These are phyloP conservation scores for Eutrema salsugineum DNA, from an alignment of 441 rosid genomes.

Conservation along the genomic window DNA sequence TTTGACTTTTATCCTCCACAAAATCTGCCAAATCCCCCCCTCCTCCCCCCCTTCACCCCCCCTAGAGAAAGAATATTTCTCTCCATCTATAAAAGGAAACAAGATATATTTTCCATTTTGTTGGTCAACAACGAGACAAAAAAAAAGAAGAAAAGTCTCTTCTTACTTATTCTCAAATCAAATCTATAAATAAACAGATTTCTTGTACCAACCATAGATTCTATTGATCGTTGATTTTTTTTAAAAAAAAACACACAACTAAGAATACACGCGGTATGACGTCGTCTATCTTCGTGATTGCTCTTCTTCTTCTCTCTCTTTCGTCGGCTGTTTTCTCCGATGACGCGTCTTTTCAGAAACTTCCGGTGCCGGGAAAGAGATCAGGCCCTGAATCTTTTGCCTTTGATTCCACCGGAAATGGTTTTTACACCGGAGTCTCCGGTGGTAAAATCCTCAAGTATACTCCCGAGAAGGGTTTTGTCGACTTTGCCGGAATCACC, in stretches of 20 bases:
- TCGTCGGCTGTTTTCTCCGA: conserved; percentile 22
- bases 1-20: not conserved
- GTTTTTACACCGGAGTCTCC: conserved; percentile 33
- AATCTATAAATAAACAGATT: not conserved
- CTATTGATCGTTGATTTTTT: not conserved
- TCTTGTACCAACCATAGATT: not conserved
- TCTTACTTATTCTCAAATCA: not conserved
- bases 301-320: conserved; percentile 27
- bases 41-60: too few species aligned
- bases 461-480: conserved; percentile 18
- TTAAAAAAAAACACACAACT: not conserved
- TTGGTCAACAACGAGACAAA: not conserved
- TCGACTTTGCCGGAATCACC: conserved; percentile 22
- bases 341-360: conserved; percentile 16
- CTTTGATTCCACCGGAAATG: conserved; percentile 18
- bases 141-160: not conserved
- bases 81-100: not conserved
- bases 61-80: not conserved
- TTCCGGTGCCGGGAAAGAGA: conserved; percentile 15
- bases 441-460: conserved; percentile 36
- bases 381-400: conserved; percentile 35
- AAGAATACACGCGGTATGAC: not conserved
- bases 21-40: conserved; percentile 2
- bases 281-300: conserved; percentile 10
- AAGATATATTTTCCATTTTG: not conserved